Base-by-base conservation (phyloP, 805 yeast species). In the Wickerhamiella lipophila region DNA sequence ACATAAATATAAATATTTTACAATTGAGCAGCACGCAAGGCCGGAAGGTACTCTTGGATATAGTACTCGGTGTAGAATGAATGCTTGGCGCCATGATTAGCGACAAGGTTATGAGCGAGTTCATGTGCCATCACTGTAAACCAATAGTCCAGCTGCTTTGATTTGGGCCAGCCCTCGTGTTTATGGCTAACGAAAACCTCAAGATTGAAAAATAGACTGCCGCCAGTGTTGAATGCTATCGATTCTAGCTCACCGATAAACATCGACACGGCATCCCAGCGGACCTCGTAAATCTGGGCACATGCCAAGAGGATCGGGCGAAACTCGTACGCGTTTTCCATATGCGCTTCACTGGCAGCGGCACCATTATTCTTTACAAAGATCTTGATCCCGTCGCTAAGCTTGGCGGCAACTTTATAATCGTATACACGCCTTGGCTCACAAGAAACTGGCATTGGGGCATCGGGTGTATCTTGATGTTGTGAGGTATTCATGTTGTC, bases 51-150 rank as follows among this genome's bases (percentile, higher is more conserved):
- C 23, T 45, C 36, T 46, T 62, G 65, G 11, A 61, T 52, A 34
- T 59, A 63, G 6, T 60, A 55, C 52, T 67, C 71, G 1, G 65
- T 53, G 43, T 56, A 61, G 42, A 52, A 64, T 5, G 68, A 61
- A 49, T 68, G 71, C 29, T 51, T 49, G 19, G 62, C 58, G 12
- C 69, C 69, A 52, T 68, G 71, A 11, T 56, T 50, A 3, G 52
- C 12, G 6, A 54, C 65, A 30, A 66, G 39, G 47, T 67, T 68
- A 51, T 67, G 71, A 8, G 71, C 71, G 47, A 67, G 52, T 48
- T 67, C 71, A 44, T 67, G 71, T 0, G 70, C 69, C 52, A 63
- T 55, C 6, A 64, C 58, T 1, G 68, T 62, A 48, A 55, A 67
- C 66, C 69, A 67, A 51, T 58, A 68, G 48, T 62, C 63, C 18